phyloP scores from a whole-genome alignment of 331 rosid species.

The Spiraea crenata region DNA sequence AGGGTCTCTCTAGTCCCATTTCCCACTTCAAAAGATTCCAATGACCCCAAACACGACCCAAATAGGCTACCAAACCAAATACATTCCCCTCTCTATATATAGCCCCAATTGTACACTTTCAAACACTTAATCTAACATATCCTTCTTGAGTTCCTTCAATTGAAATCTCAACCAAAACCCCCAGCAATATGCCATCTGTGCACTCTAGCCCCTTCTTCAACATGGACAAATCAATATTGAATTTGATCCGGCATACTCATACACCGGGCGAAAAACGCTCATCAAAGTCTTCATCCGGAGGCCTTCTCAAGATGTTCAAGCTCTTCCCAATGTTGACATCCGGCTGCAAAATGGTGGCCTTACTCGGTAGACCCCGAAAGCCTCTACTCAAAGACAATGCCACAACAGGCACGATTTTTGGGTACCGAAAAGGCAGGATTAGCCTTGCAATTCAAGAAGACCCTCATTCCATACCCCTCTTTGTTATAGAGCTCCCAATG shows the following conservation, averaged over 20 bases:
- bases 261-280: constrained; percentile 35
- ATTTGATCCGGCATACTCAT: constrained; percentile 50
- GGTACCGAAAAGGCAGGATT: constrained; percentile 81
- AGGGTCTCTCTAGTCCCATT: constrained; percentile 23
- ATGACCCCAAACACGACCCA: constrained; percentile 19
- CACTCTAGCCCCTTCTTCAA: constrained; percentile 73
- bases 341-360: constrained; percentile 93
- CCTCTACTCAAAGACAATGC: constrained; percentile 80
- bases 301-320: constrained; percentile 70
- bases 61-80: constrained; percentile 32
- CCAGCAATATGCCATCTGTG: constrained; percentile 59
- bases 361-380: constrained; percentile 73
- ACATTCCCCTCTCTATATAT: constrained; percentile 14
- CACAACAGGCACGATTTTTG: constrained; percentile 83
- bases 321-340: constrained; percentile 84
- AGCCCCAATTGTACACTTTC: constrained; percentile 8
- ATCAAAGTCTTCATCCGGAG: constrained; percentile 46
- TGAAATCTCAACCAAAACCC: neutral
- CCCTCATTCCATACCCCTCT: constrained; percentile 80
- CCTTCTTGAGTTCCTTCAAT: neutral
- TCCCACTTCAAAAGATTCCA: constrained; percentile 43
- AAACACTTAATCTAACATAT: neutral
- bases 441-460: constrained; percentile 89
- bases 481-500: constrained; percentile 84
- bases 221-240: constrained; percentile 71